phyloP scores from a whole-genome alignment of 1,284 basidiomycete genomes.

The Neonothopanus nambi region DNA sequence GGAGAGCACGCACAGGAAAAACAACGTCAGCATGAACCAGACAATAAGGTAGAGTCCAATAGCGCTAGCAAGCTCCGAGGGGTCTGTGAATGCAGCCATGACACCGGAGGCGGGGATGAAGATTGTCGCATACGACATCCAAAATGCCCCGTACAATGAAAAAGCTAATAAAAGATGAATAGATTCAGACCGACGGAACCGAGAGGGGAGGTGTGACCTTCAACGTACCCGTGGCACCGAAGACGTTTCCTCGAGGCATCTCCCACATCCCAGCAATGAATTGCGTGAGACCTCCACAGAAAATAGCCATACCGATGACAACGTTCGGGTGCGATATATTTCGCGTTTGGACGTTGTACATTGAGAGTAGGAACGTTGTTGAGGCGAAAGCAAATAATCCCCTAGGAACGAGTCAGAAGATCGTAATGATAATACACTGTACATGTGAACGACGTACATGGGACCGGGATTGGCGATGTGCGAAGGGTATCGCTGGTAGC shows the following conservation, averaged over 20 bases:
- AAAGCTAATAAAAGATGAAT: constrained; percentile 45
- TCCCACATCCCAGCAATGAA: constrained; percentile 79
- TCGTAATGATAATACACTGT: not conserved
- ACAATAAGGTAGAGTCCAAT: constrained; percentile 66
- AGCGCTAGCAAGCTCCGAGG: constrained; percentile 52
- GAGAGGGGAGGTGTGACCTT: no score
- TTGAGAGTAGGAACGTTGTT: constrained; percentile 70
- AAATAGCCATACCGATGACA: constrained; percentile 83
- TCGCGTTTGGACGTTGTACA: constrained; percentile 63
- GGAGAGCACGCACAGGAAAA: constrained; percentile 27
- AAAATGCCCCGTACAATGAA: constrained; percentile 73
- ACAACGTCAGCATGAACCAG: constrained; percentile 53
- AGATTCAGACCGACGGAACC: not conserved
- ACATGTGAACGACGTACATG: constrained; percentile 37
- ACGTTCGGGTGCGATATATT: constrained; percentile 63
- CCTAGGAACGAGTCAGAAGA: constrained; percentile 19
- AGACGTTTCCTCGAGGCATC: constrained; percentile 74
- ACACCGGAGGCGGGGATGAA: constrained; percentile 67
- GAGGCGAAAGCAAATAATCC: constrained; percentile 74
- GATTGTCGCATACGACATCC: constrained; percentile 74
- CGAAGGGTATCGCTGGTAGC: constrained; percentile 9
- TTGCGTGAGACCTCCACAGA: constrained; percentile 78
- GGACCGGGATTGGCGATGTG: constrained; percentile 55
- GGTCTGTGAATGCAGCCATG: constrained; percentile 43
- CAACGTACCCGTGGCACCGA: constrained; percentile 66